Conservation (phyloP, 129 eudicot genomes). For the Calendula officinalis region DNA sequence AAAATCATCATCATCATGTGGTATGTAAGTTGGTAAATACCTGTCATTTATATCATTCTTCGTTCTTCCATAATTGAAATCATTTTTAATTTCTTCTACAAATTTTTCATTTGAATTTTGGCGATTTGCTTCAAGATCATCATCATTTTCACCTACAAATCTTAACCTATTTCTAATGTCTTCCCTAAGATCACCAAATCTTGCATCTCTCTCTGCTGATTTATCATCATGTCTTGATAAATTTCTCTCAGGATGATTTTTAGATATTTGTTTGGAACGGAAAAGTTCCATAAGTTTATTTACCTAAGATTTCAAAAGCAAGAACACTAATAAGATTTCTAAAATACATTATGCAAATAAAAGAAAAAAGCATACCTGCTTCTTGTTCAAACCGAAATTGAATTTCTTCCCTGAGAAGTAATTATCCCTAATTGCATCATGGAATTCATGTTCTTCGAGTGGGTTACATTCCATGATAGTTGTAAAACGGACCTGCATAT, state of each 20-base stretch:
- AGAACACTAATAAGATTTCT: conserved; percentile 11
- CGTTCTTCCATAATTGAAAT: conserved; percentile 17
- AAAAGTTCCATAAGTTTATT: conserved; percentile 40
- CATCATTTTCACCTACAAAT: conserved; percentile 10
- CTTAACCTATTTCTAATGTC: conserved; percentile 24
- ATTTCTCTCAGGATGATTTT: conserved; percentile 20
- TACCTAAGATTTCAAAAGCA: conserved; percentile 35
- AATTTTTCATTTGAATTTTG: background rate
- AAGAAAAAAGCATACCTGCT: conserved; percentile 47
- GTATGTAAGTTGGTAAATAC: conserved; percentile 15
- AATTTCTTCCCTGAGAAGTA: conserved; percentile 59
- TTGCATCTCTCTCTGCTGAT: conserved; percentile 9
- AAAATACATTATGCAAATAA: background rate
- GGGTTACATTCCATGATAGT: conserved; percentile 60
- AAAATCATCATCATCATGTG: conserved; percentile 14
- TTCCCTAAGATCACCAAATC: conserved; percentile 30
- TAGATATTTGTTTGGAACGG: conserved; percentile 28
- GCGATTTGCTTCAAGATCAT: background rate
- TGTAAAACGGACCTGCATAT: conserved; percentile 52
- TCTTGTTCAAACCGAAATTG: conserved; percentile 55
- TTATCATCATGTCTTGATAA: conserved; percentile 20
- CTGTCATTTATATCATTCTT: background rate
- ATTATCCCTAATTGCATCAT: conserved; percentile 58
- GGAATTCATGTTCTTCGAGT: conserved; percentile 66
- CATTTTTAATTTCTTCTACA: conserved; percentile 8